Percentiles rank a stretch among this genome's conserved stretches.
Evolutionary conservation across 148 eudicot genomes (phyloP).

Genomic region (Arbutus unedo): DNA sequence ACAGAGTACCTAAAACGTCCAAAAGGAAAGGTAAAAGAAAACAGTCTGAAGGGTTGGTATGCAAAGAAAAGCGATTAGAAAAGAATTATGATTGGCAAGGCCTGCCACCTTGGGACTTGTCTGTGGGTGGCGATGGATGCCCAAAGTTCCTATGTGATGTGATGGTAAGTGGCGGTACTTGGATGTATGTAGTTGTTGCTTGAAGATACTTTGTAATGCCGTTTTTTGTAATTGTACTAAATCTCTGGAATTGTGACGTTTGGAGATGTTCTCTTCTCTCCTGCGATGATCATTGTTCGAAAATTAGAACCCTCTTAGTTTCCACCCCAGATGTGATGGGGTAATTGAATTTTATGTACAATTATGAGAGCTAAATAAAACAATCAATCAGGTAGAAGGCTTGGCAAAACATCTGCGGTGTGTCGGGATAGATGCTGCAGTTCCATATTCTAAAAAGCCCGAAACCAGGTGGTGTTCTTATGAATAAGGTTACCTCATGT

Average conservation of each 20-base stretch:
- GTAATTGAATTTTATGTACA: background rate
- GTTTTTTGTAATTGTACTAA: background rate
- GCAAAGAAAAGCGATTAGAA: conserved; percentile 38
- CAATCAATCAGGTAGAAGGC: conserved; percentile 69
- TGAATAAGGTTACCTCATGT: background rate
- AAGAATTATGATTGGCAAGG: conserved; percentile 64
- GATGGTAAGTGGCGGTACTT: conserved; percentile 56
- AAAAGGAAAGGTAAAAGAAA: conserved; percentile 68
- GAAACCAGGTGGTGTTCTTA: conserved; percentile 53
- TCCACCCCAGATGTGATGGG: background rate
- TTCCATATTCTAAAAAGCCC: conserved; percentile 72
- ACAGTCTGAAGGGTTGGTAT: conserved; percentile 27
- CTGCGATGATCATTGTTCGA: background rate
- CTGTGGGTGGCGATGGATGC: conserved; percentile 74
- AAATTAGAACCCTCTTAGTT: background rate
- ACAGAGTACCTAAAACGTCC: conserved; percentile 63
- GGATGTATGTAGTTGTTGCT: background rate
- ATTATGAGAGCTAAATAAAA: background rate
- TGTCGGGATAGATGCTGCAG: conserved; percentile 94
- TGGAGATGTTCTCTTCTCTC: background rate
- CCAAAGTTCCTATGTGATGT: conserved; percentile 96
- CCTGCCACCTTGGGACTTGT: conserved; percentile 79
- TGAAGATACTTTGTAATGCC: background rate
- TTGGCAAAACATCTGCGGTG: conserved; percentile 91
- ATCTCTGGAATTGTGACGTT: background rate